Conservation (phyloP, 2,329 filamentous ascomycete genomes). For the Dothidotthia symphoricarpi region DNA sequence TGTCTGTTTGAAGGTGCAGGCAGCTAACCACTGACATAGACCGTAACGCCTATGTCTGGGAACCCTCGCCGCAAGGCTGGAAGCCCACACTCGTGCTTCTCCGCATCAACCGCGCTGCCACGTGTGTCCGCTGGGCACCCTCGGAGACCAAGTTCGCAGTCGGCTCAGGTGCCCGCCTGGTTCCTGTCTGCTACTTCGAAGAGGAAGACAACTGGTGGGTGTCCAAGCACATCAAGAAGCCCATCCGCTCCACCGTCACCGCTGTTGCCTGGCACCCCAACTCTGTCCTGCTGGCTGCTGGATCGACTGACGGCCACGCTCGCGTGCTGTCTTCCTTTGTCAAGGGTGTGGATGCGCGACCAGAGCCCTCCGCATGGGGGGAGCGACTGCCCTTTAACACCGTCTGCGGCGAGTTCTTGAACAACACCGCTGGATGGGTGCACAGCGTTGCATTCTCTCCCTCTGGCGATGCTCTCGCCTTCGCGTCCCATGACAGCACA, state of each 20-base stretch:
- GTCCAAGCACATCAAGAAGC: conserved; percentile 98
- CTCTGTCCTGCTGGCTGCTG: conserved; percentile 88
- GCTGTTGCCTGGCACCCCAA: conserved; percentile 97
- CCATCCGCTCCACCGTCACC: conserved; percentile 94
- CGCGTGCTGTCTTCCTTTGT: conserved; percentile 94
- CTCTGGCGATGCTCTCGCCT: conserved; percentile 87
- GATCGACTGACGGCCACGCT: conserved; percentile 95
- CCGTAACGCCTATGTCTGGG: conserved; percentile 97
- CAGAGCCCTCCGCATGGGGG: conserved; percentile 86
- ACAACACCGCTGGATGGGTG: conserved; percentile 95
- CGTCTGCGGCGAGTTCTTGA: conserved; percentile 92
- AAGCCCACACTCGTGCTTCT: conserved; percentile 96
- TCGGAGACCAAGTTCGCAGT: conserved; percentile 97
- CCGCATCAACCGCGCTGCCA: conserved; percentile 93
- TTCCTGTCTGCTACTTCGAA: conserved; percentile 97
- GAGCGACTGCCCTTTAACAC: conserved; percentile 97
- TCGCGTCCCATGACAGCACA: conserved; percentile 92
- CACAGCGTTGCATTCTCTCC: conserved; percentile 93
- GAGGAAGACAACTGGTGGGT: conserved; percentile 99
- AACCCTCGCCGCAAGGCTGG: conserved; percentile 86
- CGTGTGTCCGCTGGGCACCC: conserved; percentile 95
- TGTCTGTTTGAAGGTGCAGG: conserved; percentile 2
- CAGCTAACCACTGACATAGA: conserved; percentile 54
- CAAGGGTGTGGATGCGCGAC: conserved; percentile 86
- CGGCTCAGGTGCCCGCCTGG: conserved; percentile 90